Conservation (phyloP, 306 rosid genomes). For the Citrullus mucosospermus region DNA sequence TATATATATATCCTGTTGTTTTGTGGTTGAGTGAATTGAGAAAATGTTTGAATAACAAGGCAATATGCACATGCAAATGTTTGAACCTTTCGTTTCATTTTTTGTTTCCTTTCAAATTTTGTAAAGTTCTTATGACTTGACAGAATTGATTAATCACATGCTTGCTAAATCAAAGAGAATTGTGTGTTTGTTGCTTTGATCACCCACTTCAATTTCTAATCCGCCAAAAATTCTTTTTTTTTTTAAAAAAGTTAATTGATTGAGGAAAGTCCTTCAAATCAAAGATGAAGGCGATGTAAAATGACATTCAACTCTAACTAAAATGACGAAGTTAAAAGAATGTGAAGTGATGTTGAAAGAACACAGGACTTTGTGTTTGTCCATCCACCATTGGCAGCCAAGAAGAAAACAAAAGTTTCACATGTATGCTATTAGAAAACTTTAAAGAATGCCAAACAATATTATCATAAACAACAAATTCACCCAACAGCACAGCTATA, state of each 20-base stretch:
- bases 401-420: neutral
- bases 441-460: neutral
- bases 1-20: no score
- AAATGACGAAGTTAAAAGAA: neutral
- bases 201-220: neutral
- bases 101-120: neutral
- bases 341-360: neutral
- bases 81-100: neutral
- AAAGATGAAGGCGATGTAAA: neutral
- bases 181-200: neutral
- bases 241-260: neutral
- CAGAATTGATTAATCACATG: neutral
- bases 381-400: neutral
- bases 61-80: constrained; percentile 5
- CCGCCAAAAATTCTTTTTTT: neutral
- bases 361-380: neutral
- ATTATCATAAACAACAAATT: neutral
- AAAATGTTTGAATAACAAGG: neutral
- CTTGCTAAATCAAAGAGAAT: neutral
- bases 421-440: neutral
- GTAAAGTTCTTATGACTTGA: neutral
- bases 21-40: neutral
- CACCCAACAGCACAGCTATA: neutral
- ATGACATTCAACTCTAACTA: neutral
- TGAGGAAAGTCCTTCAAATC: neutral